phyloP scores from a whole-genome alignment of 129 eudicot species.

The Pulicaria dysenterica region DNA sequence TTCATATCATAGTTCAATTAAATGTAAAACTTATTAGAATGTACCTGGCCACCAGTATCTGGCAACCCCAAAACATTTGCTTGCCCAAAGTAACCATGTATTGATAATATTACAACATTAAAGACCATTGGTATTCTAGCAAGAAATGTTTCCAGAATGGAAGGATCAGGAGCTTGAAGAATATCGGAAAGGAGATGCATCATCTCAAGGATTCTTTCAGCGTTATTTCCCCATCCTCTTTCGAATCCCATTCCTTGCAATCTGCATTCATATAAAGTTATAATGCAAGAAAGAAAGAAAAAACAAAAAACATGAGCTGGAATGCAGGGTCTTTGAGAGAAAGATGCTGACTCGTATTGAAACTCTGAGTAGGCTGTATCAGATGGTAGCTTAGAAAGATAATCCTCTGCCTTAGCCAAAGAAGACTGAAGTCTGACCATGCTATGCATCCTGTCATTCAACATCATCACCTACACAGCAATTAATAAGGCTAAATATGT shows the following conservation, averaged over 20 bases:
- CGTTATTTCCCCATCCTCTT: slow-evolving; percentile 97
- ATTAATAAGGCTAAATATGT: slow-evolving; percentile 21
- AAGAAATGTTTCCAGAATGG: slow-evolving; percentile 83
- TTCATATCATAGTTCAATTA: not conserved
- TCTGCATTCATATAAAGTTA: slow-evolving; percentile 40
- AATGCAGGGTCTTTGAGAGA: not conserved
- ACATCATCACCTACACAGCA: slow-evolving; percentile 70
- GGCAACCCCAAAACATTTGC: slow-evolving; percentile 99
- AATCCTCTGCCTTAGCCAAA: slow-evolving; percentile 83
- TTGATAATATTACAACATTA: slow-evolving; percentile 87
- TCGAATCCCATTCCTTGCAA: slow-evolving; percentile 99
- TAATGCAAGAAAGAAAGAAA: not conserved
- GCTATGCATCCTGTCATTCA: slow-evolving; percentile 81
- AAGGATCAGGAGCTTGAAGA: slow-evolving; percentile 99
- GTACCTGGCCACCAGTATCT: slow-evolving; percentile 99
- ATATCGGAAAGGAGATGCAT: slow-evolving; percentile 91
- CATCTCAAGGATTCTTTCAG: slow-evolving; percentile 68
- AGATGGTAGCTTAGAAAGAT: slow-evolving; percentile 71
- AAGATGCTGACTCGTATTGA: slow-evolving; percentile 61
- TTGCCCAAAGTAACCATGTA: slow-evolving; percentile 98
- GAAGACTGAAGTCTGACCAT: slow-evolving; percentile 69
- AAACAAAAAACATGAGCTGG: not conserved
- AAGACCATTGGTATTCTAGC: slow-evolving; percentile 96
- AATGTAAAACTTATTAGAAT: not conserved
- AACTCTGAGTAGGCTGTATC: slow-evolving; percentile 82